Evolutionary conservation across 2,329 filamentous ascomycete species (phyloP).

Genomic region (Scytalidium sp.): DNA sequence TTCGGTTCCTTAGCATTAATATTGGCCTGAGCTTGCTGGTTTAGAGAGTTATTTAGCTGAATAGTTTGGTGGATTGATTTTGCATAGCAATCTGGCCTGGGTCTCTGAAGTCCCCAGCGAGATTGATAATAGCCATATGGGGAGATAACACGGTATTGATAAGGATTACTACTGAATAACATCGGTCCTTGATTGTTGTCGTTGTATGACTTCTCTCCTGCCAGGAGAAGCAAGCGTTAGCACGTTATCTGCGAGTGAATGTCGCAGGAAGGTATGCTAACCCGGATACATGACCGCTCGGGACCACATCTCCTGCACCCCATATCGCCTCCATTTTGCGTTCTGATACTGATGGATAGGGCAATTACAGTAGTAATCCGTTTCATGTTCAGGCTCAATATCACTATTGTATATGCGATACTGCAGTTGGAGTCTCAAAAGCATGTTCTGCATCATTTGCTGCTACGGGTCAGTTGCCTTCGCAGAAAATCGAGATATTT

Average conservation of each 20-base stretch:
- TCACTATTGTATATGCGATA: conserved; percentile 42
- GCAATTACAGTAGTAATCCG: conserved; percentile 36
- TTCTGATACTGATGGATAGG: conserved; percentile 36
- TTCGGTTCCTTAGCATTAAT: conserved; percentile 33
- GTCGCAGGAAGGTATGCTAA: conserved; percentile 21
- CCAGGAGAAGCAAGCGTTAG: conserved; percentile 14
- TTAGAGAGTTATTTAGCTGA: conserved; percentile 31
- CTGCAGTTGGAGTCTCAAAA: conserved; percentile 36
- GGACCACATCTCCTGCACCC: conserved; percentile 38
- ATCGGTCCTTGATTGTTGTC: conserved; percentile 10
- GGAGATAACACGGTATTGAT: conserved; percentile 27
- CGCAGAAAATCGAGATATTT: no score
- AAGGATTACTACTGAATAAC: conserved; percentile 33
- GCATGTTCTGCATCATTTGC: conserved; percentile 40
- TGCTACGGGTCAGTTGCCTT: conserved; percentile 11
- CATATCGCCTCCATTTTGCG: conserved; percentile 32
- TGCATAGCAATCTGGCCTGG: conserved; percentile 29
- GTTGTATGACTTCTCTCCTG: conserved; percentile 16
- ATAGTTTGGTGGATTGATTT: conserved; percentile 33
- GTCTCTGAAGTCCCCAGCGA: conserved; percentile 19
- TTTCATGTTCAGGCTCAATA: conserved; percentile 44
- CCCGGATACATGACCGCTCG: conserved; percentile 45
- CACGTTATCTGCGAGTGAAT: conserved; percentile 21
- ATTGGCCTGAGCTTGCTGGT: conserved; percentile 30
- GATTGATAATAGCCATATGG: conserved; percentile 29